These are phyloP conservation scores for Debaryomyces castellii DNA, from an alignment of 805 yeast species.

Conservation along the genomic window DNA sequence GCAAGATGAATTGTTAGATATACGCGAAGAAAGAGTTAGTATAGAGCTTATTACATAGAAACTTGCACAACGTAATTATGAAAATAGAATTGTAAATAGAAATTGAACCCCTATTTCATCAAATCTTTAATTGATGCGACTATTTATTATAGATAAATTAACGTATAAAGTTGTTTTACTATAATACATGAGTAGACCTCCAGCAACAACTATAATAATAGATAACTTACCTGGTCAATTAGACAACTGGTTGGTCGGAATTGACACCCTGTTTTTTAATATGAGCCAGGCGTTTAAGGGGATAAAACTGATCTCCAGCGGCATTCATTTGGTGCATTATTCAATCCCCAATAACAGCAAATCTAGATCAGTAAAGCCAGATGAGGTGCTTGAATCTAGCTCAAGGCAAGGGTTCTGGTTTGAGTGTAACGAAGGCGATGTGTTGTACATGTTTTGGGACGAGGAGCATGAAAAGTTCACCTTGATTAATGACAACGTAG, in stretches of 20 bases:
- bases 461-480: constrained; percentile 12
- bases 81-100: no score
- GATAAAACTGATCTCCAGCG: constrained; percentile 49
- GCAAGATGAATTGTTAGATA: constrained; percentile 6
- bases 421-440: constrained; percentile 32
- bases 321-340: constrained; percentile 57
- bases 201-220: constrained; percentile 19
- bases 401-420: constrained; percentile 42
- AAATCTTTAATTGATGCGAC: no score
- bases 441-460: constrained; percentile 39
- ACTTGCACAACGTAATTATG: no score
- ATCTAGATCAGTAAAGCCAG: neutral
- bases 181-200: constrained; percentile 17
- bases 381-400: constrained; percentile 7
- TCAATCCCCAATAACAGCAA: constrained; percentile 22
- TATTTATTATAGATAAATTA: no score
- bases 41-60: constrained; percentile 29
- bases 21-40: constrained; percentile 22
- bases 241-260: constrained; percentile 34
- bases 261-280: constrained; percentile 50
- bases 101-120: no score
- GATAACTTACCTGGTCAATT: constrained; percentile 10
- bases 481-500: constrained; percentile 10
- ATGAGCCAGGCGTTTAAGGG: constrained; percentile 44
- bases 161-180: no score